Evolutionary conservation across 2,329 filamentous ascomycete genomes (phyloP).

Genomic region (Pseudopithomyces chartarum): DNA sequence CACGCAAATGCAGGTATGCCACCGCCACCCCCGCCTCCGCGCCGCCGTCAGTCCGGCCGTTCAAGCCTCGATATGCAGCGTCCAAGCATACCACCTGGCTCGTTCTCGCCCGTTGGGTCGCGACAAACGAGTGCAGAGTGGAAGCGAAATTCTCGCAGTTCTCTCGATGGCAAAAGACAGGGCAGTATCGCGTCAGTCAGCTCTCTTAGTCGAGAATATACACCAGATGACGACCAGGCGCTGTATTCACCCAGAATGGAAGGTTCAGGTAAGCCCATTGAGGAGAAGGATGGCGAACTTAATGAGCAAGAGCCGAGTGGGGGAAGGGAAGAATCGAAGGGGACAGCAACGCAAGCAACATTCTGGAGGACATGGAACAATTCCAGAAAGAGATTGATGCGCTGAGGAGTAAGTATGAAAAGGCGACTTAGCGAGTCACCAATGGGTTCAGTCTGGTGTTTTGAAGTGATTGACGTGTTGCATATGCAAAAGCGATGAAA

Average conservation of each 20-base stretch:
- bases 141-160: conserved; percentile 30
- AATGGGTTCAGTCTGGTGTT: conserved; percentile 3
- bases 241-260: conserved; percentile 37
- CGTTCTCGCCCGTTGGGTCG: conserved; percentile 31
- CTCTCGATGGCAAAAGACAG: conserved; percentile 36
- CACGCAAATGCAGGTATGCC: conserved; percentile 21
- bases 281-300: not conserved
- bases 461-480: not conserved
- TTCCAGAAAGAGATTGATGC: conserved; percentile 48
- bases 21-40: conserved; percentile 35
- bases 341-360: conserved; percentile 29
- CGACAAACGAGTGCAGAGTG: conserved; percentile 32
- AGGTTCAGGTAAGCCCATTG: conserved; percentile 17
- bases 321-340: not conserved
- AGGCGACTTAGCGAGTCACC: conserved; percentile 16
- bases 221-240: conserved; percentile 26
- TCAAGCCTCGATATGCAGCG: conserved; percentile 39
- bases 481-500: not conserved
- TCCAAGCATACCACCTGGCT: conserved; percentile 15
- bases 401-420: conserved; percentile 35
- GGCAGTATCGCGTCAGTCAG: conserved; percentile 40
- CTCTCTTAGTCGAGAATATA: conserved; percentile 33
- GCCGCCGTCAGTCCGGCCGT: conserved; percentile 38
- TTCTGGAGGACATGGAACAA: conserved; percentile 46
- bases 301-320: not conserved